Evolutionary conservation across 2,329 filamentous ascomycete species (phyloP).

Genomic region (Botrytis fragariae): DNA sequence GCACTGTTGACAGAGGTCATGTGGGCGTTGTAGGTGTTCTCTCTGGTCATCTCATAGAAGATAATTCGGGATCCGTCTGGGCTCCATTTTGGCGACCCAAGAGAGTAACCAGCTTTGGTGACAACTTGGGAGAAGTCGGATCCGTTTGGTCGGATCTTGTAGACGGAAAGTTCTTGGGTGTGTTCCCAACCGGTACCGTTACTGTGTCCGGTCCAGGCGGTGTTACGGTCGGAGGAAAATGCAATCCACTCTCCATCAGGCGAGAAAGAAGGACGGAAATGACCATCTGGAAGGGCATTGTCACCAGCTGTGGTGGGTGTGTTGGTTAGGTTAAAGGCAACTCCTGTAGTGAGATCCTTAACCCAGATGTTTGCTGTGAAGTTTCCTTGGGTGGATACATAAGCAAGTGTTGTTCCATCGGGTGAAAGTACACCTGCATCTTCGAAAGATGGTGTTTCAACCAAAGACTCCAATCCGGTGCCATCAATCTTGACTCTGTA

Average conservation of each 20-base stretch:
- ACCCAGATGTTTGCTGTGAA: slow-evolving; percentile 44
- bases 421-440: slow-evolving; percentile 42
- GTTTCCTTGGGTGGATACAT: slow-evolving; percentile 42
- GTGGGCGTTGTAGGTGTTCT: slow-evolving; percentile 43
- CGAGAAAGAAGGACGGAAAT: slow-evolving; percentile 44
- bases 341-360: slow-evolving; percentile 40
- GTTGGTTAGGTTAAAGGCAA: slow-evolving; percentile 41
- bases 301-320: slow-evolving; percentile 31
- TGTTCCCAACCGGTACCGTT: slow-evolving; percentile 44
- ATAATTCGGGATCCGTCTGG: slow-evolving; percentile 40
- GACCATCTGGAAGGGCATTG: slow-evolving; percentile 31
- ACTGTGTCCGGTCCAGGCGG: slow-evolving; percentile 44
- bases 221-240: slow-evolving; percentile 45
- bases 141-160: slow-evolving; percentile 42
- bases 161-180: slow-evolving; percentile 43
- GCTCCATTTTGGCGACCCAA: slow-evolving; percentile 43
- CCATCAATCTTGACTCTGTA: slow-evolving; percentile 42
- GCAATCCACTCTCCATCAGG: slow-evolving; percentile 44
- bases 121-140: slow-evolving; percentile 41
- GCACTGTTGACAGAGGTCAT: slow-evolving; percentile 27
- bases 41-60: slow-evolving; percentile 43
- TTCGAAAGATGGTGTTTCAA: slow-evolving; percentile 40
- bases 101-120: slow-evolving; percentile 39
- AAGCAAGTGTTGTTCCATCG: slow-evolving; percentile 41
- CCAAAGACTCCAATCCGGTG: slow-evolving; percentile 39